These are phyloP conservation scores for Pyrenochaeta sp. DNA, from an alignment of 2,329 filamentous ascomycete species.

Conservation along the genomic window DNA sequence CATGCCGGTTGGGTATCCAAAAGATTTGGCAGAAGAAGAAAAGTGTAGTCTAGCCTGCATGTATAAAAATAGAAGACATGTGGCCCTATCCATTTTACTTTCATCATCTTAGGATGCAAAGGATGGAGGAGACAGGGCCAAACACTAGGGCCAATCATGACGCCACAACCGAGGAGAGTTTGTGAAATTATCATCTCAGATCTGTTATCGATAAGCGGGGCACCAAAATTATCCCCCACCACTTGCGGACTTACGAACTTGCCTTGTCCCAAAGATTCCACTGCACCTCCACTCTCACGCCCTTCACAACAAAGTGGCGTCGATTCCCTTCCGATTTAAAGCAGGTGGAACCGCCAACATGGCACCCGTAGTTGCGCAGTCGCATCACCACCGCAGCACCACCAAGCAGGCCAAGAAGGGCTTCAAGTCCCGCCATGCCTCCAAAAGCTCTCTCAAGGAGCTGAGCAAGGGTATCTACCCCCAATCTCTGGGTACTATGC, in stretches of 20 bases:
- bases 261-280: too few species aligned
- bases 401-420: conserved; percentile 88
- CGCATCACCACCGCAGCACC: conserved; percentile 89
- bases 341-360: conserved; percentile 70
- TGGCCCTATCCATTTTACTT: too few species aligned
- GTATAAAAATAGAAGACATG: too few species aligned
- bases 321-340: conserved; percentile 82
- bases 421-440: conserved; percentile 91
- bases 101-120: too few species aligned
- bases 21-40: too few species aligned
- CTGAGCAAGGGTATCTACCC: conserved; percentile 73
- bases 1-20: too few species aligned
- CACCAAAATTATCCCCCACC: conserved; percentile 25
- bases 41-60: too few species aligned
- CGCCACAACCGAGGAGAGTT: conserved; percentile 25
- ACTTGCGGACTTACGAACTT: too few species aligned
- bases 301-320: conserved; percentile 43
- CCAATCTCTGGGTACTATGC: background rate
- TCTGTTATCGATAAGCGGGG: conserved; percentile 22
- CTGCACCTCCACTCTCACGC: conserved; percentile 32
- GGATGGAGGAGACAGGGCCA: too few species aligned
- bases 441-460: conserved; percentile 86
- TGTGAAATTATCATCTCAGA: conserved; percentile 9
- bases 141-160: conserved; percentile 10
- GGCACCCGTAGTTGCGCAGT: conserved; percentile 68